These are phyloP conservation scores for Xylariaceae sp. DNA, from an alignment of 2,329 filamentous ascomycete species.

Conservation along the genomic window DNA sequence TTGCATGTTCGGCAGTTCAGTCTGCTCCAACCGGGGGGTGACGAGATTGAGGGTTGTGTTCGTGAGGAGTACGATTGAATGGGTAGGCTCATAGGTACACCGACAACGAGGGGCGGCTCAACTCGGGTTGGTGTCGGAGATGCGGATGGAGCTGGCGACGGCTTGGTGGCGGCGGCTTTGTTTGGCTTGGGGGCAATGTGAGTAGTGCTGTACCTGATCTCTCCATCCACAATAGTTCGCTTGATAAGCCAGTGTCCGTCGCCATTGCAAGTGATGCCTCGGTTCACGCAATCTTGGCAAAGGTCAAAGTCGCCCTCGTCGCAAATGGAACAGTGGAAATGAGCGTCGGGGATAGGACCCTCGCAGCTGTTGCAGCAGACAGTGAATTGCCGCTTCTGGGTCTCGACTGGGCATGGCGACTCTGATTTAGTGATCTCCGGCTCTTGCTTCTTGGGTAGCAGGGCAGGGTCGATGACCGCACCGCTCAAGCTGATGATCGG, in stretches of 20 bases:
- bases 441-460: conserved; percentile 2
- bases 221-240: conserved; percentile 74
- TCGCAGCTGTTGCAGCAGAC: conserved; percentile 96
- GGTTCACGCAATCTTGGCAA: conserved; percentile 74
- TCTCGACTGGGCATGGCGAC: conserved; percentile 4
- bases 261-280: conserved; percentile 73
- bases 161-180: conserved; percentile 23
- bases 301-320: conserved; percentile 94
- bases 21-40: too few species aligned
- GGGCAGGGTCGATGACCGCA: conserved; percentile 27
- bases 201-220: conserved; percentile 80
- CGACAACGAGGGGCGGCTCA: background rate
- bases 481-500: conserved; percentile 26
- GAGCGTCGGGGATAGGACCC: conserved; percentile 70
- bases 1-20: conserved; percentile 61
- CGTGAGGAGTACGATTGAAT: conserved; percentile 18
- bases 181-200: conserved; percentile 68
- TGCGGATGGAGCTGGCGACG: background rate
- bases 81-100: conserved; percentile 14
- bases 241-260: conserved; percentile 92
- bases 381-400: conserved; percentile 55
- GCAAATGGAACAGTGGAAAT: conserved; percentile 94
- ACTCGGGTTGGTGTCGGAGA: conserved; percentile 34
- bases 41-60: too few species aligned
- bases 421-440: conserved; percentile 12